Evolutionary conservation across 805 yeast genomes (phyloP), one percentile per base, ranked within the genome.

Genomic region (Candida loeiensis): DNA sequence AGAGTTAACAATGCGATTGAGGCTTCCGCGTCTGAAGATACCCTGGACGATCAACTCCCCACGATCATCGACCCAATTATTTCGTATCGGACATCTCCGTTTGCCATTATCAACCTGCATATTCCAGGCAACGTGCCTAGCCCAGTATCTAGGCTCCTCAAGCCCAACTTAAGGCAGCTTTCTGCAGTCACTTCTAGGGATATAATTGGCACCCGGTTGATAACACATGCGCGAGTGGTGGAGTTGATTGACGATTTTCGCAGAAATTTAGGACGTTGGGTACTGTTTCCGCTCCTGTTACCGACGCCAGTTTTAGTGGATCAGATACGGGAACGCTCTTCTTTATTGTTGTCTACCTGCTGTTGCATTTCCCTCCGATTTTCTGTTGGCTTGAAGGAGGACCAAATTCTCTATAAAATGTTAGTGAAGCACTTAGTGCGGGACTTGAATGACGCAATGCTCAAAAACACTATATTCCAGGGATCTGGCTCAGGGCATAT

Each of bases 261-360:
- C 31, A 76, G 79, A 36, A 72, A 82, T 50, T 85, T 80, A 53
- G 87, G 89, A 4, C 69, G 87, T 21, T 85, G 95, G 95, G 79
- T 83, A 3, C 77, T 85, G 39, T 77, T 85, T 37, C 88, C 90
- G 0, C 72, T 73, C 21, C 64, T 63, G 11, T 53, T 74, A 25
- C 54, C 79, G 4, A 70, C 81, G 0, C 71, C 63, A 14, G 64
- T 62, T 25, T 61, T 85, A 16, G 63, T 82, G 7, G 71, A 66
- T 4, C 57, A 73, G 24, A 66, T 84, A 30, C 55, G 78, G 28
- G 44, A 53, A 17, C 66, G 71, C 27, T 79, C 85, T 15, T 79
- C 90, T 1, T 61, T 85, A 27, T 63, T 85, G n/a, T 59, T 85
- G 12, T 80, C 87, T 1, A 71, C 80, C 0, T 77, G 85, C 43